Evolutionary conservation across 2,329 filamentous ascomycete species (phyloP).

Genomic region (Sporothrix variecibatus): DNA sequence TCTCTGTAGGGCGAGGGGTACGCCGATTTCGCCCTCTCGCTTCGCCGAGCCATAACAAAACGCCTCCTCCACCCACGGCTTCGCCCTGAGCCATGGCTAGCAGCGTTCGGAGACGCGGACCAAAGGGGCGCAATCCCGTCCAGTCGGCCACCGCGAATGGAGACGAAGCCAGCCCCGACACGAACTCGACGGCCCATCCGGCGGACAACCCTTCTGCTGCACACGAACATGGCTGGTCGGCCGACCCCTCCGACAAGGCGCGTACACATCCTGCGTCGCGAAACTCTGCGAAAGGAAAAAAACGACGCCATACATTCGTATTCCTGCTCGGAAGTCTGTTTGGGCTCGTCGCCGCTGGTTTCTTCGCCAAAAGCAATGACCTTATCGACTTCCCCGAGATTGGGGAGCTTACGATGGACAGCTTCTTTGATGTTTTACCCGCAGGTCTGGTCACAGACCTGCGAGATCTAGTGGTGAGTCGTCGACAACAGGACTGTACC

Average conservation of each 20-base stretch:
- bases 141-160: not conserved
- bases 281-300: constrained; percentile 45
- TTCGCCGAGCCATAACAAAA: not conserved
- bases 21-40: not conserved
- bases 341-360: constrained; percentile 82
- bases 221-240: not conserved
- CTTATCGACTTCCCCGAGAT: constrained; percentile 77
- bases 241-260: constrained; percentile 11
- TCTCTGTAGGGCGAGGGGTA: not conserved
- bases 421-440: constrained; percentile 82
- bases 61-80: not conserved
- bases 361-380: constrained; percentile 87
- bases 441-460: constrained; percentile 84
- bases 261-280: not conserved
- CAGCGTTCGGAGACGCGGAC: constrained; percentile 21
- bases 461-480: constrained; percentile 74
- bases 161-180: not conserved
- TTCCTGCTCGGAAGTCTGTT: constrained; percentile 89
- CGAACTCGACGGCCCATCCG: not conserved
- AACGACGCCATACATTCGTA: constrained; percentile 76
- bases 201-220: not conserved
- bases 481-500: no score
- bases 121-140: not conserved
- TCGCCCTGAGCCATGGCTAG: constrained; percentile 6
- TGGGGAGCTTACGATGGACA: constrained; percentile 78